Base-by-base conservation (phyloP, 352 stramenopile genomes). In the Pythium guiyangense region DNA sequence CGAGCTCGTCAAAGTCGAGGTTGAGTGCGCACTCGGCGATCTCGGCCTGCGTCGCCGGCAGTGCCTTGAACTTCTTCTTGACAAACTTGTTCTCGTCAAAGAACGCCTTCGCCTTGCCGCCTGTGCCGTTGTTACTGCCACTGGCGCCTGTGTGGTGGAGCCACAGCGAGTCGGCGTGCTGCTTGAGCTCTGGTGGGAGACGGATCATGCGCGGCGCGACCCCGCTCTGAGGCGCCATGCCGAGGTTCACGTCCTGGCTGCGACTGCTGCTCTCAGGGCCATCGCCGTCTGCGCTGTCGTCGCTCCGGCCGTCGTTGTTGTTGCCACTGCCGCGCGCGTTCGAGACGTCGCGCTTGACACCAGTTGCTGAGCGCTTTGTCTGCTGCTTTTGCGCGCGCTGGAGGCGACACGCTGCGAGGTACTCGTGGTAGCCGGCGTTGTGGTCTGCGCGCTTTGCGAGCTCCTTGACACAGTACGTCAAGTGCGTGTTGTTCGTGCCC, bases 51-150 rank as follows among this genome's bases (percentile, higher is more conserved):
- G 91, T 98, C 10, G 85, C 77, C 6, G 94, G 92, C 3, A 57
- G 46, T 0, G 77, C 9, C 52, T 98, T 97, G 69, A 96, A 98
- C 44, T 98, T 98, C 56, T 90, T 90, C 63, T 92, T 91, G 34
- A 97, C 72, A 27, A 97, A 76, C 59, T 92, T 95, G 49, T 93
- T 88, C 15, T 94, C 88, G 49, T 97, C 84, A 35, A 94, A 88
- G 40, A 84, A 70, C 1, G 62, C 26, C 29, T 84, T 86, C 2
- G 66, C 62, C 15, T 79, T 83, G 26, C 53, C 66, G 0, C 62
- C 63, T 12, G 52, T 40, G 14, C 50, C 59, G 29, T 54, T 53
- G 3, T 63, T 63, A 17, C 47, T 44, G 26, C 52, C 60, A 27
- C 54, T 58, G 6, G 4, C 55, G 18, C 52, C 66, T 4, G 69